Evolutionary conservation across 768 basidiomycete genomes (phyloP).

Genomic region (Amanita subjunquillea): DNA sequence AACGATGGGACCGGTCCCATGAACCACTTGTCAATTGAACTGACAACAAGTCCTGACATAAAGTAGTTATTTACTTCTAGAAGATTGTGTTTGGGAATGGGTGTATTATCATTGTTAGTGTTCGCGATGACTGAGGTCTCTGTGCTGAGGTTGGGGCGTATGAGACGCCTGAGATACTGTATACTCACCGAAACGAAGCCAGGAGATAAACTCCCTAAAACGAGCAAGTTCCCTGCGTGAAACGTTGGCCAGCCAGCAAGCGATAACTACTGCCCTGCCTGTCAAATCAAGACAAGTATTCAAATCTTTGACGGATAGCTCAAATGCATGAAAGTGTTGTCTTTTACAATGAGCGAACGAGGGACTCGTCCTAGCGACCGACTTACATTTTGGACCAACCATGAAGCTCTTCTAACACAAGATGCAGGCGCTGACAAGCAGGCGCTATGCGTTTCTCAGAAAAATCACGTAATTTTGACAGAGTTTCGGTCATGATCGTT

Average conservation of each 20-base stretch:
- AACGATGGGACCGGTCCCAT: slow-evolving; percentile 49
- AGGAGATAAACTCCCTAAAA: slow-evolving; percentile 72
- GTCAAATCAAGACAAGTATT: slow-evolving; percentile 41
- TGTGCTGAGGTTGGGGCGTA: slow-evolving; percentile 5
- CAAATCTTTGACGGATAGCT: slow-evolving; percentile 40
- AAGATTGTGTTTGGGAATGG: slow-evolving; percentile 54
- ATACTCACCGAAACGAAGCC: slow-evolving; percentile 62
- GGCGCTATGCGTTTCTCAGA: slow-evolving; percentile 62
- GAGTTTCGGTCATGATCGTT: slow-evolving; percentile 54
- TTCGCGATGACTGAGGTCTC: slow-evolving; percentile 40
- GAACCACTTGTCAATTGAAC: slow-evolving; percentile 75
- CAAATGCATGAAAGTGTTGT: slow-evolving; percentile 45
- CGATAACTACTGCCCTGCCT: slow-evolving; percentile 48
- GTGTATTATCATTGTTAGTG: slow-evolving; percentile 38
- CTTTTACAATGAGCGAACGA: slow-evolving; percentile 23
- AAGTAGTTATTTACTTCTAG: slow-evolving; percentile 78
- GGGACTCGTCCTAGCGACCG: not conserved
- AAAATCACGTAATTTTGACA: slow-evolving; percentile 65
- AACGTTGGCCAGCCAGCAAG: slow-evolving; percentile 58
- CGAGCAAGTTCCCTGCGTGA: slow-evolving; percentile 59
- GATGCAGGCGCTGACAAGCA: slow-evolving; percentile 66
- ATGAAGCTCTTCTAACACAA: slow-evolving; percentile 67
- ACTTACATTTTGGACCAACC: slow-evolving; percentile 70
- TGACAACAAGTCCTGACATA: slow-evolving; percentile 55
- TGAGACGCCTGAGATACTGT: not conserved